Conservation (phyloP, 306 rosid genomes). For the Aeschynomene evenia region DNA sequence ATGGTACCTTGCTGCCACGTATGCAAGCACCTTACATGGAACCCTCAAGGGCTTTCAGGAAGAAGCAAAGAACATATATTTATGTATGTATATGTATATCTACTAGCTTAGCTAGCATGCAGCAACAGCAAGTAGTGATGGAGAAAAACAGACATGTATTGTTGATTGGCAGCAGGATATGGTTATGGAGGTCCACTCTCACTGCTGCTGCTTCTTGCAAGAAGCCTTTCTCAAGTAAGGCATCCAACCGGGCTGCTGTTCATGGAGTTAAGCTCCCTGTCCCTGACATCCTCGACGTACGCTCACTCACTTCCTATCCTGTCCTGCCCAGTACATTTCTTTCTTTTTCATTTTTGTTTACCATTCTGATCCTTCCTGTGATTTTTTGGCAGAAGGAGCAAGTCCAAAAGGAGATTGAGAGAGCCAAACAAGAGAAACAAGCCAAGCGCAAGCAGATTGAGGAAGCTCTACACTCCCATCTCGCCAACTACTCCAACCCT, state of each 20-base stretch:
- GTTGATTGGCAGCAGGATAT: neutral
- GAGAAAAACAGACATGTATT: conserved; percentile 9
- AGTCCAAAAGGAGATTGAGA: conserved; percentile 36
- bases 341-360: neutral
- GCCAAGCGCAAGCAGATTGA: conserved; percentile 41
- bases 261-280: conserved; percentile 30
- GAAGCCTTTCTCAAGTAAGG: conserved; percentile 20
- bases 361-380: neutral
- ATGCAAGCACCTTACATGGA: neutral
- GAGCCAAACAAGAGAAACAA: conserved; percentile 39
- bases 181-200: neutral
- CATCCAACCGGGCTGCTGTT: conserved; percentile 27
- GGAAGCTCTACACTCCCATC: conserved; percentile 38
- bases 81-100: neutral
- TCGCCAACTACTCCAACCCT: conserved; percentile 8
- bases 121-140: neutral
- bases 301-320: too few species aligned
- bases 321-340: too few species aligned
- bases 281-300: conserved; percentile 8
- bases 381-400: conserved; percentile 39
- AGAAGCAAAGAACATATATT: neutral
- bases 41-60: neutral
- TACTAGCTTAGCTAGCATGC: neutral
- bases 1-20: conserved; percentile 15
- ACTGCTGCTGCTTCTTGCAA: conserved; percentile 3